phyloP scores from a whole-genome alignment of 306 rosid species.

The Vigna reflexopilosa region DNA sequence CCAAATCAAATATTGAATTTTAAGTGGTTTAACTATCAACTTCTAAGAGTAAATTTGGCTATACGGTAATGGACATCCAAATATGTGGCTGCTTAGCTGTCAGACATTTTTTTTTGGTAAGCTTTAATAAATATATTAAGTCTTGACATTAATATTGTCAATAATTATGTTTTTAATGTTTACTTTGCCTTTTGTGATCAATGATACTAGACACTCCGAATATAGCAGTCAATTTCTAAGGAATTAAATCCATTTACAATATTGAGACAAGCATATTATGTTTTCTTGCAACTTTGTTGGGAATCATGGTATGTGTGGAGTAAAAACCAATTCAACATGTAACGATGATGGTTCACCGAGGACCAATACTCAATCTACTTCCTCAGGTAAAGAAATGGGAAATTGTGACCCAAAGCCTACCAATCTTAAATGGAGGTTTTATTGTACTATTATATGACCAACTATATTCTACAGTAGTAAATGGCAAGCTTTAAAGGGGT shows the following conservation, averaged over 20 bases:
- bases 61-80: slow-evolving; percentile 10
- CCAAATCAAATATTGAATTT: slow-evolving; percentile 22
- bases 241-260: slow-evolving; percentile 13
- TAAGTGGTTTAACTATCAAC: slow-evolving; percentile 16
- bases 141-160: slow-evolving; percentile 9
- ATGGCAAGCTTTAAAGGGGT: not conserved
- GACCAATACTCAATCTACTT: slow-evolving; percentile 48
- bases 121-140: slow-evolving; percentile 12
- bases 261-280: slow-evolving; percentile 33
- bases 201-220: slow-evolving; percentile 28
- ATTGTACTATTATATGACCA: not conserved
- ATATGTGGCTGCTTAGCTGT: slow-evolving; percentile 15
- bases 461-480: not conserved
- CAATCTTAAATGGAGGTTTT: not conserved
- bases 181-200: slow-evolving; percentile 20
- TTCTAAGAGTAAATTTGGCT: slow-evolving; percentile 16
- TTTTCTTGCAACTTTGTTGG: slow-evolving; percentile 73
- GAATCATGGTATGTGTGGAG: slow-evolving; percentile 93
- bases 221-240: slow-evolving; percentile 9
- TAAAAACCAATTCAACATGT: slow-evolving; percentile 68
- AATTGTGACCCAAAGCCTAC: not conserved
- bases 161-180: slow-evolving; percentile 10
- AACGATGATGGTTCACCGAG: slow-evolving; percentile 65
- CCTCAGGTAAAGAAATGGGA: not conserved
- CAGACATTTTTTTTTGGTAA: slow-evolving; percentile 10